Base-by-base conservation (phyloP, 2,329 filamentous ascomycete species). In the Verticillium klebahnii region DNA sequence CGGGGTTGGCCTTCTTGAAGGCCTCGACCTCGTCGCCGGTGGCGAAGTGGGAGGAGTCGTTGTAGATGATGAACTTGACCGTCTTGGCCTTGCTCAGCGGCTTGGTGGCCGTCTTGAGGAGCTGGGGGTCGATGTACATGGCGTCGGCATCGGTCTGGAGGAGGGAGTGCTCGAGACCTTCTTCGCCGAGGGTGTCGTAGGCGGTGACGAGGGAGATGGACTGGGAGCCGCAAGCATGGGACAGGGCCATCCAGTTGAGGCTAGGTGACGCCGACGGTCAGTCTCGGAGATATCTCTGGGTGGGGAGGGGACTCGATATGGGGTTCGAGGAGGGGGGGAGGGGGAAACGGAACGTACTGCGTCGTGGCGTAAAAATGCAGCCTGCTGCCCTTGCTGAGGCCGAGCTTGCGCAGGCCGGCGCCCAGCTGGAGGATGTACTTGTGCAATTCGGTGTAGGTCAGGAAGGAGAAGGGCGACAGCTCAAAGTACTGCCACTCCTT, bases 401-500 rank as follows among this genome's bases (percentile, higher is more conserved):
- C 93, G 40, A 96, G 79, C 71, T 89, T 87, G 72, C 89, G 85
- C 75, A 96, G 78, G 62, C 89, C 93, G 25, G 87, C 82, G 60
- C 91, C 93, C 19, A 93, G 77, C 68, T 90, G 82, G 62, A 90
- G 79, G 57, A 88, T 84, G 65, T 87, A 81, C 70, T 86, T 81
- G 77, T 91, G 86, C 72, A 94, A 95, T 77, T 96, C 89, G 70
- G 84, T 81, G 77, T 93, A 96, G 69, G 87, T 92, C 71, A 89
- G 81, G 80, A 88, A 96, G 55, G 83, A 82, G 80, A 90, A 97
- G 57, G 82, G 80, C 64, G 89, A 89, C 67, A 96, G 86, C 82
- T 97, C 93, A 69, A 92, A 96, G 77, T 88, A 96, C 60, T 89
- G 88, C 93, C 93, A 97, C 75, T 94, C 86, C 86, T 96, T 97